Percentiles rank a stretch among this genome's conserved stretches.
phyloP scores from a whole-genome alignment of 257 asterid species.

The Voacanga thouarsii region DNA sequence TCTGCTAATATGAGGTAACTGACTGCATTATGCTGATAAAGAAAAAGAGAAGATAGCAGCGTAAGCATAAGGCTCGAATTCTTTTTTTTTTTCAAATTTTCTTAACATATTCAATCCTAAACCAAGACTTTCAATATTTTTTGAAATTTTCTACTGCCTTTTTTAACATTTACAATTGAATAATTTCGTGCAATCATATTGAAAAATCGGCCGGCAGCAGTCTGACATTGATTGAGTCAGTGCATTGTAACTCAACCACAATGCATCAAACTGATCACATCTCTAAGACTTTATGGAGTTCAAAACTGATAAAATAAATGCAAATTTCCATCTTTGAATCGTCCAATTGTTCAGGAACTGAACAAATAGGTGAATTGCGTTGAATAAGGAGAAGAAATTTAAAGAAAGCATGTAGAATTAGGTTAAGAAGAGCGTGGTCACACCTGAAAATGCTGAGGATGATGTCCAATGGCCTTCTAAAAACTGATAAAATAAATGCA shows the following conservation, averaged over 20 bases:
- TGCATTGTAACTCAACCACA: background rate
- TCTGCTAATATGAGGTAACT: conserved; percentile 51
- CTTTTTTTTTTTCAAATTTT: background rate
- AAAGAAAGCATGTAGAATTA: no score
- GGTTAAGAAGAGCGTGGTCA: no score
- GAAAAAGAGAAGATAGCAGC: background rate
- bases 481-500: background rate
- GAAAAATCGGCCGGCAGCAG: background rate
- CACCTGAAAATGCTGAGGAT: no score
- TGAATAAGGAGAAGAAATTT: no score
- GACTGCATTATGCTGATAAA: conserved; percentile 42
- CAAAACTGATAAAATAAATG: no score
- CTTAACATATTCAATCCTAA: background rate
- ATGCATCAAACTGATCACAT: background rate
- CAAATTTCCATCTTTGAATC: no score
- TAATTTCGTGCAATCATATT: background rate
- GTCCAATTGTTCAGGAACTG: no score
- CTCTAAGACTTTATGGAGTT: background rate
- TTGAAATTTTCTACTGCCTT: background rate
- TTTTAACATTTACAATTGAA: background rate
- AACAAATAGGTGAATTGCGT: no score
- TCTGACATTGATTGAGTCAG: conserved; percentile 4
- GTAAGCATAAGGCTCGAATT: background rate
- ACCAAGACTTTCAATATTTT: no score
- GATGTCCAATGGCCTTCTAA: no score